Evolutionary conservation across 1,284 basidiomycete species (phyloP), one percentile per base, ranked within the genome.

Genomic region (Ceratobasidium sp.): DNA sequence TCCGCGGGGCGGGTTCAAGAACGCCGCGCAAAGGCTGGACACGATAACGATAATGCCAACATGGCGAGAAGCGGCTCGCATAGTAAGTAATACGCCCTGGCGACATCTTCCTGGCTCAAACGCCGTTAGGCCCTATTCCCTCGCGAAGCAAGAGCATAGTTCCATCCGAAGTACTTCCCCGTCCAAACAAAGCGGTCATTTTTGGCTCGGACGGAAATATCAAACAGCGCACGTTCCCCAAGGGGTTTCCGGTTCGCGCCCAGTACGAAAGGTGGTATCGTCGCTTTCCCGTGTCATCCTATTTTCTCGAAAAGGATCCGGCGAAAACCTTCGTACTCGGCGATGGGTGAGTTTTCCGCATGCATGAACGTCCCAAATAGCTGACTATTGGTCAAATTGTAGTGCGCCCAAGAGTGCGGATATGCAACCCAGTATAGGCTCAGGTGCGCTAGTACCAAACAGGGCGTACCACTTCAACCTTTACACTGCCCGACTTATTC

Each of bases 401-500:
- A 56, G 69, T 48, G 46, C 48, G 29, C n/a, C 49, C 24, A 66
- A 43, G 31, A 59, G 43, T 14, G 41, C 48, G 31, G 16, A 66
- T 11, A 27, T 64, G 48, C 65, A 29, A 29, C 73, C 64, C 31
- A 7, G 14, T 34, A n/a, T 56, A 19, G 31, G 61, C 37, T 37
- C 37, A 34, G 24, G 22, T 27, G 8, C 24, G 14, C 22, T 54
- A 31, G 14, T 37, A 1, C 74, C 74, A 9, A 74, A 74, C 59
- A 8, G 22, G 31, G 71, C 71, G 2, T 6, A 24, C 1, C 49
- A 64, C n/a, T 54, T 74, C 34, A 92, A 94, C 79, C 82, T 94
- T 19, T 94, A 94, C 79, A 92, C 90, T 0, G 92, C 92, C 6
- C 86, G 92, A 8, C 92, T 91, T 77, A 90, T 92, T 58, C 89